phyloP scores from a whole-genome alignment of 352 stramenopile species.

The Phytophthora lateralis region DNA sequence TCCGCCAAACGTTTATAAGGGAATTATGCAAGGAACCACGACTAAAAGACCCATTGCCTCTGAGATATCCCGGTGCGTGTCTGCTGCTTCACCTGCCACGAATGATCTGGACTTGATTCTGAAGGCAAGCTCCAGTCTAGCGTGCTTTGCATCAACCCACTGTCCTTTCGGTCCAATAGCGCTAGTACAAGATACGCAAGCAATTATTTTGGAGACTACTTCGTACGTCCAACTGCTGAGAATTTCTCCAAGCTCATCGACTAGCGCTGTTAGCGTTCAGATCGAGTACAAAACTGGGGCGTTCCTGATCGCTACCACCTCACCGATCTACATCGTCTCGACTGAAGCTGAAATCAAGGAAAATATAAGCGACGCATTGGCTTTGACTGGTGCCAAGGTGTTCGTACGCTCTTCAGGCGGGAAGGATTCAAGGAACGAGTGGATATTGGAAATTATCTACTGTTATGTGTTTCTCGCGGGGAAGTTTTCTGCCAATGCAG shows the following conservation, averaged over 20 bases:
- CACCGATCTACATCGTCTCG: background rate
- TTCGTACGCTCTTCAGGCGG: constrained; percentile 9
- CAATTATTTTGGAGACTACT: constrained; percentile 19
- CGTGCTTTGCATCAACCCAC: constrained; percentile 16
- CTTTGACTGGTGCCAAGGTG: constrained; percentile 1
- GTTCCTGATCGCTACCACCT: constrained; percentile 3
- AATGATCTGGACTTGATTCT: background rate
- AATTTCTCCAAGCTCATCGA: constrained; percentile 6
- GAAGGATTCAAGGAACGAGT: constrained; percentile 1
- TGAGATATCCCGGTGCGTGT: constrained; percentile 13
- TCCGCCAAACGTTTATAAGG: background rate
- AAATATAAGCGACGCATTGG: constrained; percentile 3
- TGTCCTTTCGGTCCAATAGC: constrained; percentile 24
- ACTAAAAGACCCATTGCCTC: background rate
- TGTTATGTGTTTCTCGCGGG: constrained; percentile 14
- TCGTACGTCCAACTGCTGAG: constrained; percentile 24
- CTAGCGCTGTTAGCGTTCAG: constrained; percentile 1
- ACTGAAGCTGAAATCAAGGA: constrained; percentile 1
- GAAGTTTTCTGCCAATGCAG: constrained; percentile 6
- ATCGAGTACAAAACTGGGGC: constrained; percentile 1
- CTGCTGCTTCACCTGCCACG: background rate
- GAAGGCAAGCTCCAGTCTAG: constrained; percentile 4
- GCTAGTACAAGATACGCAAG: constrained; percentile 6
- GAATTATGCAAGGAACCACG: background rate
- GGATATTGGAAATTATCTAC: constrained; percentile 26